Base-by-base conservation (phyloP, 257 asterid genomes). In the Solanum microdontum region DNA sequence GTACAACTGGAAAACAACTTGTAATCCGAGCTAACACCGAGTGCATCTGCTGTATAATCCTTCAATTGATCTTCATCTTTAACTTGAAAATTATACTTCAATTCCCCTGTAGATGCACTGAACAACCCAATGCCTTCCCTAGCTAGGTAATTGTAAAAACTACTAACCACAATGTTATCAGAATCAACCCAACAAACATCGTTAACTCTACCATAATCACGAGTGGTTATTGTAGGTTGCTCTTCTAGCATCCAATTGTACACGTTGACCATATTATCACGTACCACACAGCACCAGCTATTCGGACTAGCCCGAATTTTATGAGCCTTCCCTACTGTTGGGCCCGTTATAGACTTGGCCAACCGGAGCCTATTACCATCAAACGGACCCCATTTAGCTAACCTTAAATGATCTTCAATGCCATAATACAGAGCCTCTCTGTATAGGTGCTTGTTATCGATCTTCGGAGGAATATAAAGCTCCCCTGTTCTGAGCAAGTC, bases 171-270 rank as follows among this genome's bases (percentile, higher is more conserved):
- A 58, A 96, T 91, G 43, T 88, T 94, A 95, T 60, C 93, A 58
- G 11, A 87, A 86, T 96, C 96, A 23, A 94, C 90, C 97, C 98
- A 96, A 87, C 93, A 87, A 0, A 93, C 97, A 83, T 96, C 98
- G 32, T 96, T 96, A 58, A 96, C 98, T 69, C 94, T 91, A 87
- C 93, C 94, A 19, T 95, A 95, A 87, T 96, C 96, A 51, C 93
- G 95, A 87, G 87, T 93, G 8, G 51, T 43, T 43, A 95, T 90
- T 0, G 97, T 94, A 36, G 96, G 94, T 69, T 92, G 98, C 88
- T 95, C 98, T 39, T 92, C 94, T 85, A 96, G 86, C 95, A 92
- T 95, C 99, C 99, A 96, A 82, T 94, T 98, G 73, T 96, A 96
- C 33, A 96, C 96, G 68, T 39, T 39, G 43, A 39, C 43, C 3